These are phyloP conservation scores for Diaporthe vaccinii DNA, from an alignment of 2,329 filamentous ascomycete species.

Conservation along the genomic window DNA sequence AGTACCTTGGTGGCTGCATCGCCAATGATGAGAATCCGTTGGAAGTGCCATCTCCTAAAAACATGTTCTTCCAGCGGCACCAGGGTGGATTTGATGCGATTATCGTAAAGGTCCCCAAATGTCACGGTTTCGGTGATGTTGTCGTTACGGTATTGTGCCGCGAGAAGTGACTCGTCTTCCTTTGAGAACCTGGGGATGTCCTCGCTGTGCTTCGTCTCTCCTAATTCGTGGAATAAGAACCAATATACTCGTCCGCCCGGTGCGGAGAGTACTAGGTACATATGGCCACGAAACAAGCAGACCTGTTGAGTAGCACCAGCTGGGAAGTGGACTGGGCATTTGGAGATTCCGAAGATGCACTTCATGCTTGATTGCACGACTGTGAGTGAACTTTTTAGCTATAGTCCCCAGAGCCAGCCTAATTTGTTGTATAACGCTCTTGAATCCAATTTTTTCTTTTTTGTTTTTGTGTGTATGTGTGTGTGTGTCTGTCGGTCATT, in stretches of 20 bases:
- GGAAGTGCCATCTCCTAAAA: background rate
- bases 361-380: constrained; percentile 1
- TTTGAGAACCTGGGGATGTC: background rate
- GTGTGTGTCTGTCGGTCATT: too few species aligned
- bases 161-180: background rate
- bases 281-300: background rate
- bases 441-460: too few species aligned
- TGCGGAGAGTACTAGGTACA: background rate
- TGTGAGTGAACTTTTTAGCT: background rate
- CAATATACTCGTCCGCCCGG: background rate
- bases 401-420: background rate
- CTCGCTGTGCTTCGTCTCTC: background rate
- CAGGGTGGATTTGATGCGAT: background rate
- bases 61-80: background rate
- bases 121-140: background rate
- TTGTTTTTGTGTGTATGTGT: background rate
- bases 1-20: background rate
- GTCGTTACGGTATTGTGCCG: background rate
- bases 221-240: background rate
- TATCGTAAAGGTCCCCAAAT: background rate
- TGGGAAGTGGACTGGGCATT: background rate
- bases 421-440: background rate
- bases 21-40: constrained; percentile 1
- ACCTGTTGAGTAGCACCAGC: background rate
- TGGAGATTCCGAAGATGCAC: background rate